Percentiles rank a stretch among this genome's conserved stretches.
Conservation (phyloP, 257 asterid species). For the Lithospermum erythrorhizon region DNA sequence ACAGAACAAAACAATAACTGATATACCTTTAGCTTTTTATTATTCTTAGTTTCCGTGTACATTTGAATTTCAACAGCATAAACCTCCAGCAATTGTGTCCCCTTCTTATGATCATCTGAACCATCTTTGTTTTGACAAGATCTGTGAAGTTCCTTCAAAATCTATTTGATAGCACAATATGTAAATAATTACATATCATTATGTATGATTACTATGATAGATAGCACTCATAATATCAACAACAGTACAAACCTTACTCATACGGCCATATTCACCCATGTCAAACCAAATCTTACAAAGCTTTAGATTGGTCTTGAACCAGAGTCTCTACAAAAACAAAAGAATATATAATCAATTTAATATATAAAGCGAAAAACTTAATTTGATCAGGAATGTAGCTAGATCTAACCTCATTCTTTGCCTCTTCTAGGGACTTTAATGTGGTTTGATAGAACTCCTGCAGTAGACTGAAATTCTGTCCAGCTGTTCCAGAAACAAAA, state of each 20-base stretch:
- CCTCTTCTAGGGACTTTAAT: conserved; percentile 91
- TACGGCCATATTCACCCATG: conserved; percentile 81
- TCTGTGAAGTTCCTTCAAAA: conserved; percentile 90
- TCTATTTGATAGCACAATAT: conserved; percentile 32
- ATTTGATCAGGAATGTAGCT: conserved; percentile 2
- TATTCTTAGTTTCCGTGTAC: conserved; percentile 95
- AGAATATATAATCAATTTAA: background rate
- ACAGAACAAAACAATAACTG: background rate
- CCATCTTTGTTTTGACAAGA: conserved; percentile 98
- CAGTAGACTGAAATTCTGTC: conserved; percentile 81
- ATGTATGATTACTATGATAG: no score
- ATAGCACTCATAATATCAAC: background rate
- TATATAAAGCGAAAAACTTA: background rate
- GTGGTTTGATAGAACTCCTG: conserved; percentile 95
- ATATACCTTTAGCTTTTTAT: conserved; percentile 85
- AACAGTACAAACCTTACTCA: conserved; percentile 63
- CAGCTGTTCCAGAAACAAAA: conserved; percentile 88
- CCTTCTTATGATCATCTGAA: conserved; percentile 95
- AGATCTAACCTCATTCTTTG: conserved; percentile 78
- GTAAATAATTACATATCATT: conserved; percentile 1
- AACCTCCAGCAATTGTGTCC: conserved; percentile 91
- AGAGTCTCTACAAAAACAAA: conserved; percentile 53
- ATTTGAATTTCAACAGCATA: conserved; percentile 98
- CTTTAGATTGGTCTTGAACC: conserved; percentile 98
- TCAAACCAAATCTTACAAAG: conserved; percentile 98